A percentile compares a stretch with the other conserved stretches of the same genome.
phyloP scores from a whole-genome alignment of 1,284 basidiomycete species.

The Apiotrichum domesticum region DNA sequence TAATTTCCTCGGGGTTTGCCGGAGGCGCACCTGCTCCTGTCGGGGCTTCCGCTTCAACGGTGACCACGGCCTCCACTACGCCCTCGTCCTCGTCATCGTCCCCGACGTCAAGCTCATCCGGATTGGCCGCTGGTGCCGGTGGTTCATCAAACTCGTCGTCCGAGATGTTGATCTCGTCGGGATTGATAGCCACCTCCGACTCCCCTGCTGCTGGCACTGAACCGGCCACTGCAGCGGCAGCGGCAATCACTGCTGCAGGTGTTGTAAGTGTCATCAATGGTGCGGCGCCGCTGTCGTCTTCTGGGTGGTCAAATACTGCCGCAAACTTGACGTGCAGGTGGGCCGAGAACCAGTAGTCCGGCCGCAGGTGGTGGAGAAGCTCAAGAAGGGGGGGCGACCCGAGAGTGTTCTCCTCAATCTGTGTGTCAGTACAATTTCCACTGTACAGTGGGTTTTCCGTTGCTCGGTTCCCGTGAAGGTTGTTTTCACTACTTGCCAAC shows the following conservation, averaged over 20 bases:
- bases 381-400: slow-evolving; percentile 86
- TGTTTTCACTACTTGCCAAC: neutral
- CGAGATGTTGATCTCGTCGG: slow-evolving; percentile 64
- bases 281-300: slow-evolving; percentile 52
- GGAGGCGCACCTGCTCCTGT: no score
- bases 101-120: slow-evolving; percentile 19
- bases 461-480: neutral
- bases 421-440: neutral
- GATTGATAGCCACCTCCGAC: slow-evolving; percentile 48
- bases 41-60: no score
- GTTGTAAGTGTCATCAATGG: no score
- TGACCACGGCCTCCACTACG: no score
- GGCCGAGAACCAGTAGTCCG: slow-evolving; percentile 91
- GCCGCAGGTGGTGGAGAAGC: slow-evolving; percentile 66
- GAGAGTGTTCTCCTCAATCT: slow-evolving; percentile 60
- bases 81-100: no score
- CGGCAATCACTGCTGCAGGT: no score
- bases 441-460: no score
- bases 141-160: slow-evolving; percentile 52
- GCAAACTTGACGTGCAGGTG: slow-evolving; percentile 87
- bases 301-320: slow-evolving; percentile 54
- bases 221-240: neutral
- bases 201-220: slow-evolving; percentile 1
- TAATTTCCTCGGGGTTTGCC: no score
- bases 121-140: slow-evolving; percentile 11